phyloP scores from a whole-genome alignment of 257 asterid species.

The Haberlea rhodopensis region DNA sequence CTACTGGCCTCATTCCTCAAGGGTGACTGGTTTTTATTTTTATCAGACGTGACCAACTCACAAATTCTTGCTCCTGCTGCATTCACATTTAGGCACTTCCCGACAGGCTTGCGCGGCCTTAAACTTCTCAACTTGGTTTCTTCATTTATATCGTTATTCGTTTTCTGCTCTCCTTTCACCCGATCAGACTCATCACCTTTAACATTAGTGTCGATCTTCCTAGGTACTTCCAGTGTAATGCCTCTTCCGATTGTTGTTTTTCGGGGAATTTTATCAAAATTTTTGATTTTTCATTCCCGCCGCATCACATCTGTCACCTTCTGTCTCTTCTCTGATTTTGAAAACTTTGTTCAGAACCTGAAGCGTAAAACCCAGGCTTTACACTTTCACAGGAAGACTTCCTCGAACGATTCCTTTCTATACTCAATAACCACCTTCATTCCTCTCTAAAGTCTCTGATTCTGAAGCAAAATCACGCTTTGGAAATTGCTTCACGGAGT shows the following conservation, averaged over 20 bases:
- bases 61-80: background rate
- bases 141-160: background rate
- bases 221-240: background rate
- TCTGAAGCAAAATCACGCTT: background rate
- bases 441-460: background rate
- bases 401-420: background rate
- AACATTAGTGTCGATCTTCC: background rate
- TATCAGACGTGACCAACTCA: background rate
- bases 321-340: background rate
- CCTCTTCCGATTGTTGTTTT: background rate
- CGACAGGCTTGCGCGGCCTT: background rate
- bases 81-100: background rate
- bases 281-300: background rate
- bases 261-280: background rate
- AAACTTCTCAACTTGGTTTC: background rate
- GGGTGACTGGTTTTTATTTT: background rate
- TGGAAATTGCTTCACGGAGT: constrained; percentile 2
- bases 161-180: background rate
- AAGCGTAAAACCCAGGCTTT: background rate
- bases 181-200: background rate
- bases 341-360: background rate
- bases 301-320: background rate
- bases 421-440: background rate
- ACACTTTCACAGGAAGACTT: background rate
- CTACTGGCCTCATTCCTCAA: background rate